Percentiles rank a stretch among this genome's conserved stretches.
These are phyloP conservation scores for Salicornia ramosissima DNA, from an alignment of 148 eudicot genomes.

Conservation along the genomic window DNA sequence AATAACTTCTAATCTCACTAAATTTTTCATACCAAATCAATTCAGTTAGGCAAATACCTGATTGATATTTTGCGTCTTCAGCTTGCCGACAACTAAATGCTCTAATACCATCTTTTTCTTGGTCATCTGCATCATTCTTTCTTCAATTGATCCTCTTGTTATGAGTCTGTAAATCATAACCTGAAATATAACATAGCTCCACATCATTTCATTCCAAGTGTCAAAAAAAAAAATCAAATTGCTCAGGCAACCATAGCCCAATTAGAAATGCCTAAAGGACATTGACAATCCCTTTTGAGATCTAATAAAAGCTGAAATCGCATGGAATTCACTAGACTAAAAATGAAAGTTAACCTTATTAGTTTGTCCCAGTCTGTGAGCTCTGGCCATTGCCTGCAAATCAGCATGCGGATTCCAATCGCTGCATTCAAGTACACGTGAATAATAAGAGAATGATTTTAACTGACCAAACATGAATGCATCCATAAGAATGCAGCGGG, in stretches of 20 bases:
- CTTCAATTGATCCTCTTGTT: slow-evolving; percentile 94
- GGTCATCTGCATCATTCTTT: slow-evolving; percentile 98
- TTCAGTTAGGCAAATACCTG: slow-evolving; percentile 48
- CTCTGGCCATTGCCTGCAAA: slow-evolving; percentile 99
- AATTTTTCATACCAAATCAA: slow-evolving; percentile 1
- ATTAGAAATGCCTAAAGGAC: not conserved
- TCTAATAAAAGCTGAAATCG: not conserved
- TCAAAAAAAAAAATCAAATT: not conserved
- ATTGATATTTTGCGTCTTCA: slow-evolving; percentile 85
- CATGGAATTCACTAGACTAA: not conserved
- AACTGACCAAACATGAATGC: slow-evolving; percentile 1
- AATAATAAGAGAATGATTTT: slow-evolving; percentile 4
- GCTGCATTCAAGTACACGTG: slow-evolving; percentile 33
- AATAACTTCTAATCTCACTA: not conserved
- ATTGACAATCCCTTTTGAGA: not conserved
- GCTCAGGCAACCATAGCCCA: not conserved
- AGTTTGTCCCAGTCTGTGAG: slow-evolving; percentile 95
- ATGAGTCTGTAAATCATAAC: slow-evolving; percentile 96
- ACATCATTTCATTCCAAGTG: not conserved
- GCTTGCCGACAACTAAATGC: slow-evolving; percentile 97
- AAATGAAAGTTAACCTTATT: slow-evolving; percentile 56
- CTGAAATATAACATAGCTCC: slow-evolving; percentile 33
- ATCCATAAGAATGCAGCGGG: slow-evolving; percentile 1
- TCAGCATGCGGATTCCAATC: slow-evolving; percentile 99
- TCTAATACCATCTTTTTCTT: slow-evolving; percentile 98